Evolutionary conservation across 2,329 filamentous ascomycete genomes (phyloP).

Genomic region (Ceratocystis papillata): DNA sequence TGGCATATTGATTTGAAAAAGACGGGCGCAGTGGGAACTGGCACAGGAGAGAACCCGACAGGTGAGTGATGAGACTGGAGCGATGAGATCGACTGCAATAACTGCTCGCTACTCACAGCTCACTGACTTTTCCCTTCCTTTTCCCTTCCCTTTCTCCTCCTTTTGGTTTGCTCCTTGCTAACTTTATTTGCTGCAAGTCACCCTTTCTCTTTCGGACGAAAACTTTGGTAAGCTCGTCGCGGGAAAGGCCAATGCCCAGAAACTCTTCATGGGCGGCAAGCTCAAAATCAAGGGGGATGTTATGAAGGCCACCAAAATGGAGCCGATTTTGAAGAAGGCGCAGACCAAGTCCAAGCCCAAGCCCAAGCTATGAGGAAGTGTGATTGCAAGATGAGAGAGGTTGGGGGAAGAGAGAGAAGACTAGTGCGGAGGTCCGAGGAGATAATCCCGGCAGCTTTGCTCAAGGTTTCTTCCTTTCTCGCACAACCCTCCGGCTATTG

Average conservation of each 20-base stretch:
- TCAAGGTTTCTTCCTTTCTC: not conserved
- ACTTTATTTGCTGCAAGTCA: constrained; percentile 47
- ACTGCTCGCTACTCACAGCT: too few species aligned
- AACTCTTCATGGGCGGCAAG: constrained; percentile 95
- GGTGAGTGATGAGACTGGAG: constrained; percentile 43
- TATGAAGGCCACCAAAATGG: constrained; percentile 97
- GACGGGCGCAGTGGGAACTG: constrained; percentile 69
- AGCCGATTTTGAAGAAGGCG: constrained; percentile 82
- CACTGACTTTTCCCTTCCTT: not conserved
- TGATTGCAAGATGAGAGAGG: not conserved
- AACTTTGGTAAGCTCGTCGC: constrained; percentile 75
- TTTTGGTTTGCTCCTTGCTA: constrained; percentile 4
- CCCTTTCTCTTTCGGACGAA: constrained; percentile 69
- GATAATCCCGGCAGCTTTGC: not conserved
- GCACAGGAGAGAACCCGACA: constrained; percentile 67
- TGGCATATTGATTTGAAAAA: constrained; percentile 97
- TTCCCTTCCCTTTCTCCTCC: not conserved
- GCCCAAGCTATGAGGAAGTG: constrained; percentile 61
- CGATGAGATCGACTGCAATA: not conserved
- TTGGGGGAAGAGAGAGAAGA: not conserved
- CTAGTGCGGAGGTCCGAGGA: not conserved
- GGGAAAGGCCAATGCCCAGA: constrained; percentile 89
- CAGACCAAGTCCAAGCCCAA: constrained; percentile 76
- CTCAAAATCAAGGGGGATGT: constrained; percentile 96
- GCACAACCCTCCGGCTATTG: too few species aligned